phyloP scores from a whole-genome alignment of 1,284 basidiomycete species.

The Ceraceosorus guamensis region DNA sequence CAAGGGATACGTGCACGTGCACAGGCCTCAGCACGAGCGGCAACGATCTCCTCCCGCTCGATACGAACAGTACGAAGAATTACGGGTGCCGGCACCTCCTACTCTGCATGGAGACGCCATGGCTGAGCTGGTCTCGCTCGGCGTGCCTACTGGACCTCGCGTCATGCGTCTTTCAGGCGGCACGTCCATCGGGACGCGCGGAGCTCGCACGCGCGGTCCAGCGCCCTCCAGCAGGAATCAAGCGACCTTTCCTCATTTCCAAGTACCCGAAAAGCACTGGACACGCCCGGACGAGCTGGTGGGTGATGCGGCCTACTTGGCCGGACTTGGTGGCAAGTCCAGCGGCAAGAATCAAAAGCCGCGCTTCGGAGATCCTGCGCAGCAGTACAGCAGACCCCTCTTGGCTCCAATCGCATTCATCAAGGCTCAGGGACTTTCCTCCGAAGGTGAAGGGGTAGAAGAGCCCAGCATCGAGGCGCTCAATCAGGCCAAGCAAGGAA shows the following conservation, averaged over 20 bases:
- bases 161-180: background rate
- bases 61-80: too few relatives aligned
- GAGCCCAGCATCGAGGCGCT: background rate
- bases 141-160: background rate
- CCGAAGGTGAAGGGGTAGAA: conserved; percentile 11
- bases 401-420: conserved; percentile 29
- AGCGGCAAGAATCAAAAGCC: too few relatives aligned
- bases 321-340: too few relatives aligned
- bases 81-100: background rate
- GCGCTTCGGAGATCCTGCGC: background rate
- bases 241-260: too few relatives aligned
- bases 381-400: conserved; percentile 12
- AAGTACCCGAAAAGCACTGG: too few relatives aligned
- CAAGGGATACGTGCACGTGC: background rate
- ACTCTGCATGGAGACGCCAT: background rate
- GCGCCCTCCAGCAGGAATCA: too few relatives aligned
- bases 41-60: background rate
- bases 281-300: too few relatives aligned
- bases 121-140: background rate
- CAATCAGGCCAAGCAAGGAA: conserved; percentile 2
- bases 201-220: too few relatives aligned
- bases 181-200: background rate
- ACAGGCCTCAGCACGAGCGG: background rate
- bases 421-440: conserved; percentile 26
- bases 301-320: too few relatives aligned